Evolutionary conservation across 768 basidiomycete species (phyloP), one percentile per base, ranked within the genome.

Genomic region (Mycena albidolilacea): DNA sequence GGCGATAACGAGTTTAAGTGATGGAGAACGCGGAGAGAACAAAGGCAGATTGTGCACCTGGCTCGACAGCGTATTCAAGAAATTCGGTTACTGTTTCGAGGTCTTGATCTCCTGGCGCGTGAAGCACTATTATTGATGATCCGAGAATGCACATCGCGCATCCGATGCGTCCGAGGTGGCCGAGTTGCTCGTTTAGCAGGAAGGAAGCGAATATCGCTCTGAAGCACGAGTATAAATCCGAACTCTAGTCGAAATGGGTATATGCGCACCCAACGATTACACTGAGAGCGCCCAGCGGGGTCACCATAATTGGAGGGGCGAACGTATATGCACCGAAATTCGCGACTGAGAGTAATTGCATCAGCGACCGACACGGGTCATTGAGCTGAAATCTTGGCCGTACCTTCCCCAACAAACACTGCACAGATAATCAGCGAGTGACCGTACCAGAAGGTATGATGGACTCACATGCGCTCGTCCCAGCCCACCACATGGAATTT

Each of bases 371-470:
- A 35, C 10, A 54, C 46, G 46, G 17, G 46, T 11, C 23, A 30
- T 55, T 12, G 54, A 55, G 30, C 54, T 30, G 7, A 37, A 55
- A 55, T 55, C 10, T 48, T 9, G 17, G 38, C 17, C 76, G 78
- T 78, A 97, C 97, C 82, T 92, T 98, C 97, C 67, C 97, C 97
- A 23, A 97, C 80, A n/a, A 98, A 86, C 89, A 98, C 97, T 98
- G 80, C 50, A 62, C 12, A 11, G 39, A 21, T 10, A 61, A 44
- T 72, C 19, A 55, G 46, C 65, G 8, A 11, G 55, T 35, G 54
- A 55, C 35, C 6, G 12, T 35, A 55, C 23, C 7, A 30, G 23
- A 55, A 35, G 30, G 57, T 60, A 30, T 21, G 44, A 21, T 63
- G 38, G 39, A 90, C 96, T 83, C 80, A 98, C 97, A 87, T 15